These are phyloP conservation scores for Crotalaria pallida DNA, from an alignment of 306 rosid genomes.

Conservation along the genomic window DNA sequence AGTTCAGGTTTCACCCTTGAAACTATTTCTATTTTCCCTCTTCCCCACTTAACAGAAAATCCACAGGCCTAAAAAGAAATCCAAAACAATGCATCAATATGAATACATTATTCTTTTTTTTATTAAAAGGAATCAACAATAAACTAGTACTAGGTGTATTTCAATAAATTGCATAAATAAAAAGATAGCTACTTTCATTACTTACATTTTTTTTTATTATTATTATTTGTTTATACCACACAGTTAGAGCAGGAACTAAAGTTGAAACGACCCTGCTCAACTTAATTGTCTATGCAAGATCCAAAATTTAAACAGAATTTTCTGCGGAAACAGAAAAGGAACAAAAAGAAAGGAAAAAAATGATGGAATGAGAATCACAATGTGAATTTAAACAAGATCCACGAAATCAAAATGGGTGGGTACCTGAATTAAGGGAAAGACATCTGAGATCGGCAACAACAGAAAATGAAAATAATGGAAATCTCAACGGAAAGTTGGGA, in stretches of 20 bases:
- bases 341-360: too few species aligned
- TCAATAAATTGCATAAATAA: neutral
- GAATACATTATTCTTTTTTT: neutral
- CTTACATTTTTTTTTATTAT: neutral
- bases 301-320: conserved; percentile 1
- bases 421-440: conserved; percentile 49
- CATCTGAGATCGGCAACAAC: conserved; percentile 43
- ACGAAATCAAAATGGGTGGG: conserved; percentile 34
- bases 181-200: neutral
- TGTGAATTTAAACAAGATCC: conserved; percentile 37
- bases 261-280: conserved; percentile 7
- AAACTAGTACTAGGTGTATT: neutral
- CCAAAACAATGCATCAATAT: conserved; percentile 13
- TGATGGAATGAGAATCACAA: neutral
- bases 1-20: conserved; percentile 1
- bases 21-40: neutral
- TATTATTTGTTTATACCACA: neutral
- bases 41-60: conserved; percentile 23
- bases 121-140: neutral
- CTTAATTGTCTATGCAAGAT: conserved; percentile 12
- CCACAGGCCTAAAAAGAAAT: conserved; percentile 22
- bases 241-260: neutral
- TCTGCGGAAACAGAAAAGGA: conserved; percentile 17
- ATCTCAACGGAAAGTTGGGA: neutral
- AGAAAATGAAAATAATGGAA: conserved; percentile 13